phyloP scores from a whole-genome alignment of 768 basidiomycete species.

The Trametes elegans region DNA sequence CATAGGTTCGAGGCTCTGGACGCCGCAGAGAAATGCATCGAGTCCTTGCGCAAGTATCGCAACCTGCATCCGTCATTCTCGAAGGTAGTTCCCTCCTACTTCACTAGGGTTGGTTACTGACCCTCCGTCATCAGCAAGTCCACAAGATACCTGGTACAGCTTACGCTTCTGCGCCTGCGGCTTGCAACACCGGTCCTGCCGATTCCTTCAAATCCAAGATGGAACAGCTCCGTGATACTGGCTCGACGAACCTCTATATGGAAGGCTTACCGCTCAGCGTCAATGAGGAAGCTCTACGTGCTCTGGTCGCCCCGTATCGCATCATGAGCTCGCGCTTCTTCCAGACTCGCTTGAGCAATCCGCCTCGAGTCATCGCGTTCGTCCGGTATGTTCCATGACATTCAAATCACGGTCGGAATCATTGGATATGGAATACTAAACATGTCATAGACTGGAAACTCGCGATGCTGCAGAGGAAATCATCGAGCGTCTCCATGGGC shows the following conservation, averaged over 20 bases:
- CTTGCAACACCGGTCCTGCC: conserved; percentile 25
- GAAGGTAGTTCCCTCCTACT: conserved; percentile 48
- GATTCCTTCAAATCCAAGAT: conserved; percentile 73
- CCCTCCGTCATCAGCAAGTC: conserved; percentile 46
- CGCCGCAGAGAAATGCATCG: conserved; percentile 73
- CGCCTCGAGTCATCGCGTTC: conserved; percentile 79
- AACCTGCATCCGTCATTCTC: conserved; percentile 87
- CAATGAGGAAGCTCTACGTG: conserved; percentile 65
- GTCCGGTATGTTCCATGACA: conserved; percentile 52
- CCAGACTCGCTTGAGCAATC: conserved; percentile 72
- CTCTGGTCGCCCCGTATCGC: conserved; percentile 64
- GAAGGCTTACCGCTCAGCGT: conserved; percentile 76
- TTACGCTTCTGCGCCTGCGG: conserved; percentile 40
- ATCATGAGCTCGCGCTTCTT: conserved; percentile 80
- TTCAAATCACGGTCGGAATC: not conserved
- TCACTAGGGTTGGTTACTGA: not conserved
- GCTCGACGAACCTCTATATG: conserved; percentile 78
- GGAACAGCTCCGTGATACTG: conserved; percentile 66
- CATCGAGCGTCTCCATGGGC: conserved; percentile 74
- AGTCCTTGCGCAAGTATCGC: conserved; percentile 62
- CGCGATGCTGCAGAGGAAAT: conserved; percentile 73
- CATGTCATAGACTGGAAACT: conserved; percentile 57
- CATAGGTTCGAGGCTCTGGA: conserved; percentile 64
- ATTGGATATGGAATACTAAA: not conserved
- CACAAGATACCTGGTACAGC: conserved; percentile 81